Percentiles rank a stretch among this genome's conserved stretches.
These are phyloP conservation scores for Capsicum pubescens DNA, from an alignment of 257 asterid species.

Conservation along the genomic window DNA sequence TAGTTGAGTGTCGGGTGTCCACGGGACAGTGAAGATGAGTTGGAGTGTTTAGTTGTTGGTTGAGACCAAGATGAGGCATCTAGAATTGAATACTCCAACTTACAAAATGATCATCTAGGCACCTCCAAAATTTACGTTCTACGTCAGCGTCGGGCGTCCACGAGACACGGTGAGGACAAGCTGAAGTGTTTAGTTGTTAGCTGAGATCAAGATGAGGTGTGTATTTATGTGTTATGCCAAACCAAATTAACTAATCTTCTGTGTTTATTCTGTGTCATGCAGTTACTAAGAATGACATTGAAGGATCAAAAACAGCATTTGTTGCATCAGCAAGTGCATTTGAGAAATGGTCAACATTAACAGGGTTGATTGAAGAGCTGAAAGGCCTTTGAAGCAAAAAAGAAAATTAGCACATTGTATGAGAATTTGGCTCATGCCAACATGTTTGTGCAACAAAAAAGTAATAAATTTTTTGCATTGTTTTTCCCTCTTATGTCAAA, in stretches of 20 bases:
- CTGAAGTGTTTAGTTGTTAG: no score
- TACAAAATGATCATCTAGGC: no score
- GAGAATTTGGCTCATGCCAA: not conserved
- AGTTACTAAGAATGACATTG: conserved; percentile 71
- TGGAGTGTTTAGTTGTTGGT: no score
- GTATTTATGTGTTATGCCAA: no score
- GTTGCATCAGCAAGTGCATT: conserved; percentile 80
- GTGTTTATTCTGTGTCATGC: conserved; percentile 31
- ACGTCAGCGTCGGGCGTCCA: no score
- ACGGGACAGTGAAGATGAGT: no score
- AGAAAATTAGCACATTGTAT: not conserved
- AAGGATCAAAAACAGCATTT: conserved; percentile 74
- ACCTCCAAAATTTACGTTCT: no score
- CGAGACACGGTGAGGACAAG: no score
- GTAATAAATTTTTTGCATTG: not conserved
- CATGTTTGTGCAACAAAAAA: not conserved
- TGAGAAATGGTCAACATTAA: conserved; percentile 79
- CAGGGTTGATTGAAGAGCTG: conserved; percentile 75
- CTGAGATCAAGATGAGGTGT: no score
- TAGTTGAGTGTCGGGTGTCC: no score
- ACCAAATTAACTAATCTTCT: not conserved
- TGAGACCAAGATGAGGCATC: no score
- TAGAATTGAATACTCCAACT: no score
- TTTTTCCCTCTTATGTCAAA: not conserved
- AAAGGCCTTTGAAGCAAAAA: conserved; percentile 75